Conservation (phyloP, 257 asterid species). For the Solanum ahanhuiri region DNA sequence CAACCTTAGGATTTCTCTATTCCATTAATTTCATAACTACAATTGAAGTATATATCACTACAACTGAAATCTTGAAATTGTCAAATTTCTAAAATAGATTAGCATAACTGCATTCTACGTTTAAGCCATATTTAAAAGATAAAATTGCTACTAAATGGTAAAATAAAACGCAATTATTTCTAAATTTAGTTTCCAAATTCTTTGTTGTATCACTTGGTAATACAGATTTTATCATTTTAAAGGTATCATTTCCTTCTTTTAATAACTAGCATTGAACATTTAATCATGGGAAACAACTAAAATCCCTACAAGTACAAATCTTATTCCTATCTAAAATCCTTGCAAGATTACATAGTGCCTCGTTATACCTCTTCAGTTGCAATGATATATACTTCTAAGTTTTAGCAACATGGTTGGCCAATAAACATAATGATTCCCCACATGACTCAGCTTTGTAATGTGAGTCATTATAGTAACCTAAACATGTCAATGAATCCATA, state of each 20-base stretch:
- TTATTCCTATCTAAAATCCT: background rate
- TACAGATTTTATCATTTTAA: background rate
- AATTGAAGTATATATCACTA: background rate
- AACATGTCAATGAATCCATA: background rate
- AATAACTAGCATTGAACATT: background rate
- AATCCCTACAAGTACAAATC: background rate
- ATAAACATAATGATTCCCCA: background rate
- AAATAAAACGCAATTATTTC: background rate
- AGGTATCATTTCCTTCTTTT: background rate
- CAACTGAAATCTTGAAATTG: background rate
- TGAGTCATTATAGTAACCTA: background rate
- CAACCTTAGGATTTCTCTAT: background rate
- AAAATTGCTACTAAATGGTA: background rate
- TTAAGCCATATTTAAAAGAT: background rate
- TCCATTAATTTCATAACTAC: background rate
- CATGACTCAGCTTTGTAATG: background rate
- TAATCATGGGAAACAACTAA: background rate
- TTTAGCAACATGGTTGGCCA: background rate
- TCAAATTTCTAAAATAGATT: background rate
- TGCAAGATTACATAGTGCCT: background rate
- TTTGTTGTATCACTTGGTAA: background rate
- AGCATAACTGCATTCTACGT: background rate
- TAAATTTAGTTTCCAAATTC: background rate
- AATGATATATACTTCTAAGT: background rate
- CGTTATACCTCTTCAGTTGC: background rate